phyloP scores from a whole-genome alignment of 805 yeast species.

The Tetrapisispora namnaoensis region DNA sequence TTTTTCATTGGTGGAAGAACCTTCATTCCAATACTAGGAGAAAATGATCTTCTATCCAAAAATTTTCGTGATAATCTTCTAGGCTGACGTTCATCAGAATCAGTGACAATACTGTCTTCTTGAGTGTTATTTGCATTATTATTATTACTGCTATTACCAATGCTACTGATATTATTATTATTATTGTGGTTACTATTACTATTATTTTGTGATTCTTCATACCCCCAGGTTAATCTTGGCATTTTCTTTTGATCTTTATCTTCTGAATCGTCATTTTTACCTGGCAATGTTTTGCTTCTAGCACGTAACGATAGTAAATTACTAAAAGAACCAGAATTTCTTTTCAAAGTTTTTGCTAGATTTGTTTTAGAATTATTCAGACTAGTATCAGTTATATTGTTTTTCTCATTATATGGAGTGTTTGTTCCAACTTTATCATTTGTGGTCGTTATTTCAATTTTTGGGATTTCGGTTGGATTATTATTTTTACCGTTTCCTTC shows the following conservation, averaged over 20 bases:
- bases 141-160: no score
- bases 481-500: not conserved
- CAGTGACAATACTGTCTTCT: not conserved
- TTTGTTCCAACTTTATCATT: not conserved
- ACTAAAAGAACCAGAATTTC: slow-evolving; percentile 1
- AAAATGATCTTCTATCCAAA: slow-evolving; percentile 22
- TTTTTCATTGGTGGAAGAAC: slow-evolving; percentile 14
- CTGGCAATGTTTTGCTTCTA: slow-evolving; percentile 20
- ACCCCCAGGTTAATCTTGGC: slow-evolving; percentile 10
- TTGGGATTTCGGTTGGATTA: not conserved
- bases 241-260: slow-evolving; percentile 7
- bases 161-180: no score
- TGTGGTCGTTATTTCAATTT: not conserved
- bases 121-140: not conserved
- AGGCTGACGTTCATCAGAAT: slow-evolving; percentile 15
- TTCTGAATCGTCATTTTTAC: slow-evolving; percentile 5
- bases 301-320: slow-evolving; percentile 6
- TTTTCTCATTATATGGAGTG: not conserved
- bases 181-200: not conserved
- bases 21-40: slow-evolving; percentile 21
- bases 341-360: not conserved
- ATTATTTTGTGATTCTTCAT: slow-evolving; percentile 6
- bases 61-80: slow-evolving; percentile 22
- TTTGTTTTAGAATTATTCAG: not conserved
- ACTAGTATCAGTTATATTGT: not conserved